These are phyloP conservation scores for Phytophthora macrochlamydospora DNA, from an alignment of 352 stramenopile genomes.

Conservation along the genomic window DNA sequence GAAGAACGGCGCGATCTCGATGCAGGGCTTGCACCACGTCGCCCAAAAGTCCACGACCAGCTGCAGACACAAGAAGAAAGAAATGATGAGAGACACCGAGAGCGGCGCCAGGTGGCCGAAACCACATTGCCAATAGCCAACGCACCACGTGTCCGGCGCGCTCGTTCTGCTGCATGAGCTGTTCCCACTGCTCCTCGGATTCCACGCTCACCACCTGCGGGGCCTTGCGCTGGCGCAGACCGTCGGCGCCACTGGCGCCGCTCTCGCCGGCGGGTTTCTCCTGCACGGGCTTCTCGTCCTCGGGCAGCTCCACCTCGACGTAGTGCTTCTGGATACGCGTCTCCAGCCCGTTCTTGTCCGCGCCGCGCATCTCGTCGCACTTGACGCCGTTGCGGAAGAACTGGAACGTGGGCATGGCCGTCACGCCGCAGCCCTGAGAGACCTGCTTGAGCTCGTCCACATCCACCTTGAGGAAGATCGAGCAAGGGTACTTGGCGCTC, in stretches of 20 bases:
- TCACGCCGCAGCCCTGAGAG: conserved; percentile 68
- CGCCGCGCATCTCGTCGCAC: conserved; percentile 89
- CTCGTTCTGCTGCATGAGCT: conserved; percentile 54
- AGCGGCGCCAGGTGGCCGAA: no score
- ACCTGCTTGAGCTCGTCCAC: conserved; percentile 81
- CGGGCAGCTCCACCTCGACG: conserved; percentile 73
- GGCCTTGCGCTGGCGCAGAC: conserved; percentile 65
- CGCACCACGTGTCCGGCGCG: conserved; percentile 50
- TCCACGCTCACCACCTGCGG: conserved; percentile 47
- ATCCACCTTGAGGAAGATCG: conserved; percentile 90
- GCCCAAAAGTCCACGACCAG: conserved; percentile 88
- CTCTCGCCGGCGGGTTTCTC: conserved; percentile 13
- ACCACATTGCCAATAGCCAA: conserved; percentile 1
- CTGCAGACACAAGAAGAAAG: conserved; percentile 30
- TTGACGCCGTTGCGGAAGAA: conserved; percentile 92
- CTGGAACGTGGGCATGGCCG: conserved; percentile 96
- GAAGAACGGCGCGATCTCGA: conserved; percentile 80
- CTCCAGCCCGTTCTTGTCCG: conserved; percentile 71
- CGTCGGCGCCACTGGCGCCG: conserved; percentile 11
- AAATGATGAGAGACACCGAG: neutral
- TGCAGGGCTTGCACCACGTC: conserved; percentile 85
- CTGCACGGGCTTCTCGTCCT: conserved; percentile 56
- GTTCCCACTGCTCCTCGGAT: conserved; percentile 59
- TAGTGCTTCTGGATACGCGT: conserved; percentile 75
- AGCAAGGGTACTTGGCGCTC: conserved; percentile 82